Conservation (phyloP, 1,139 yeast genomes). For the Pichia sp. region DNA sequence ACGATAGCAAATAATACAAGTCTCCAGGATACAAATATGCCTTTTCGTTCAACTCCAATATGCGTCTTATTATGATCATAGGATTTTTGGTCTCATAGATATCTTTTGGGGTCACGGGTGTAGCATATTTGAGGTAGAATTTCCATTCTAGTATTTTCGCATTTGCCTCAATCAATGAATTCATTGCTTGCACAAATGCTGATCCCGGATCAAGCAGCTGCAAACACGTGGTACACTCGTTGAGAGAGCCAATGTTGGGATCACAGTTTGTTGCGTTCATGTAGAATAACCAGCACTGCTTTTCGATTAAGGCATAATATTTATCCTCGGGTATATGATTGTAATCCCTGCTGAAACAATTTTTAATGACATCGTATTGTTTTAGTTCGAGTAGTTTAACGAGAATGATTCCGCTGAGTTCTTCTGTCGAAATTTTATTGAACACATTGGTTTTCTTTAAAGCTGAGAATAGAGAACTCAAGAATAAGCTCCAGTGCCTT, state of each 20-base stretch:
- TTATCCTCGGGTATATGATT: constrained; percentile 13
- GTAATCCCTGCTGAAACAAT: constrained; percentile 18
- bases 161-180: constrained; percentile 33
- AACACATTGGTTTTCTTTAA: constrained; percentile 24
- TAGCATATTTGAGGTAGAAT: constrained; percentile 30
- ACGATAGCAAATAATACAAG: constrained; percentile 36
- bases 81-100: constrained; percentile 29
- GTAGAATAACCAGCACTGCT: constrained; percentile 50
- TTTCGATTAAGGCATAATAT: constrained; percentile 18
- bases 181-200: constrained; percentile 27
- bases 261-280: constrained; percentile 45
- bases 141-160: constrained; percentile 30
- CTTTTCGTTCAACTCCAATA: constrained; percentile 50
- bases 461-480: constrained; percentile 34
- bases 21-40: constrained; percentile 44
- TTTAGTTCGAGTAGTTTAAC: constrained; percentile 35
- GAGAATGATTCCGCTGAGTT: constrained; percentile 31
- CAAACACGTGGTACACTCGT: constrained; percentile 36
- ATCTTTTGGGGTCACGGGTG: constrained; percentile 34
- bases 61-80: constrained; percentile 31
- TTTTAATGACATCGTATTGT: constrained; percentile 30
- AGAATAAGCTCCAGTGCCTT: constrained; percentile 27
- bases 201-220: constrained; percentile 32
- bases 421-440: constrained; percentile 23
- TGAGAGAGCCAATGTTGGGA: constrained; percentile 39